phyloP scores from a whole-genome alignment of 768 basidiomycete genomes.

The Mycena leptocephala region DNA sequence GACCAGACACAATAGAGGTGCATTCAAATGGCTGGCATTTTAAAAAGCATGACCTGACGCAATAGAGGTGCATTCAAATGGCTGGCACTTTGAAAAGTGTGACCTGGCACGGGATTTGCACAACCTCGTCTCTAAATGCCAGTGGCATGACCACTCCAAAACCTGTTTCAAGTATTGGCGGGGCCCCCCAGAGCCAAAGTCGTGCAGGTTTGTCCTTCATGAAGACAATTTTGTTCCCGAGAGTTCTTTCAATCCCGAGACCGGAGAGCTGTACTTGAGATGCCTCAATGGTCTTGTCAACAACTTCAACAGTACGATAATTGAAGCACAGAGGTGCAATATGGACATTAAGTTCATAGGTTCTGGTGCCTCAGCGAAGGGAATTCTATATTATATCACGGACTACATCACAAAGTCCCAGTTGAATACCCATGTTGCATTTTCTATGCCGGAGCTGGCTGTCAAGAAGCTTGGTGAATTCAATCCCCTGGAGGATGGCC shows the following conservation, averaged over 20 bases:
- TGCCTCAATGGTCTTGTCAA: background rate
- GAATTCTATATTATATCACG: background rate
- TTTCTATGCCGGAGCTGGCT: background rate
- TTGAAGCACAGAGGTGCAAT: background rate
- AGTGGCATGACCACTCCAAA: background rate
- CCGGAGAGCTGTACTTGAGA: background rate
- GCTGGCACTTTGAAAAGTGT: too few species aligned
- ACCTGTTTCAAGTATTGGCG: background rate
- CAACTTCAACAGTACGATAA: background rate
- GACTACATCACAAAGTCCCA: background rate
- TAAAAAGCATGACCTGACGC: too few species aligned
- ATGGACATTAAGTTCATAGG: background rate
- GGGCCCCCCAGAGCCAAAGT: background rate
- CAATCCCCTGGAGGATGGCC: background rate
- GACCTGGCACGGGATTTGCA: too few species aligned
- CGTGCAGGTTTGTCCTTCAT: background rate
- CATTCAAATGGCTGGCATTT: too few species aligned
- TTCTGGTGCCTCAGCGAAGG: background rate
- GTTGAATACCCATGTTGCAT: background rate
- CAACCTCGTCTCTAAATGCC: background rate
- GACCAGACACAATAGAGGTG: too few species aligned
- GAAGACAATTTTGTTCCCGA: background rate
- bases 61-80: too few species aligned
- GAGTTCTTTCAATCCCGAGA: background rate
- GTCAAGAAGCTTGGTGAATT: background rate